Conservation (phyloP, 139 green algal species). For the Diplosphaera chodatii region DNA sequence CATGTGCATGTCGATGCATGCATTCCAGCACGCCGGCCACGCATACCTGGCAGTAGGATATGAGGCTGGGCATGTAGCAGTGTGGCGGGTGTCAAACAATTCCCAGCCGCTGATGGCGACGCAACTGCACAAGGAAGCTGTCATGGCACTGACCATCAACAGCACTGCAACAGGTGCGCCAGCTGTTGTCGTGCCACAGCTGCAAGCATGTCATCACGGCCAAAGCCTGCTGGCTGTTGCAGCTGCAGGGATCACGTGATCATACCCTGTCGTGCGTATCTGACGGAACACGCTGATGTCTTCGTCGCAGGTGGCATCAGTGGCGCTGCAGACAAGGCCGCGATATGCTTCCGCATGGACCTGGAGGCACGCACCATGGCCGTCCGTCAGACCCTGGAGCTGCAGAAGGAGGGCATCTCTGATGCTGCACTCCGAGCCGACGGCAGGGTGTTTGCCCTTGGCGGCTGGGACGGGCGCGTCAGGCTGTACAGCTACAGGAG, state of each 20-base stretch:
- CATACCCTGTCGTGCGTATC: too few relatives aligned
- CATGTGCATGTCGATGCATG: slow-evolving; percentile 36
- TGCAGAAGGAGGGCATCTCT: slow-evolving; percentile 27
- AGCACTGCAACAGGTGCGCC: neutral
- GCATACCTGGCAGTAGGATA: slow-evolving; percentile 36
- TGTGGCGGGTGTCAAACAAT: slow-evolving; percentile 32
- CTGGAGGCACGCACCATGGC: neutral
- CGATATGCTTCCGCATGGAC: slow-evolving; percentile 23
- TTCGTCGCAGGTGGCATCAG: slow-evolving; percentile 9
- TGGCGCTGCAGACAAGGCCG: slow-evolving; percentile 27
- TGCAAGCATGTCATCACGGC: too few relatives aligned
- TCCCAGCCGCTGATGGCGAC: neutral
- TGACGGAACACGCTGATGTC: neutral
- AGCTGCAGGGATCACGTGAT: too few relatives aligned
- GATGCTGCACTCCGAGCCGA: slow-evolving; percentile 40
- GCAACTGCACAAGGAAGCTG: slow-evolving; percentile 35
- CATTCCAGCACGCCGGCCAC: slow-evolving; percentile 6
- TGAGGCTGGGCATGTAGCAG: slow-evolving; percentile 36
- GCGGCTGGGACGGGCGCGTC: slow-evolving; percentile 51
- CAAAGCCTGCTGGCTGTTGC: too few relatives aligned
- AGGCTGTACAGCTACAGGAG: slow-evolving; percentile 38
- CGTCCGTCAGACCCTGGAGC: neutral
- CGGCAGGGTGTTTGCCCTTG: slow-evolving; percentile 38
- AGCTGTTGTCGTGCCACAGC: neutral
- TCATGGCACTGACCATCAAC: slow-evolving; percentile 32